Base-by-base conservation (phyloP, 352 stramenopile genomes). In the Halophytophthora batemanensis region DNA sequence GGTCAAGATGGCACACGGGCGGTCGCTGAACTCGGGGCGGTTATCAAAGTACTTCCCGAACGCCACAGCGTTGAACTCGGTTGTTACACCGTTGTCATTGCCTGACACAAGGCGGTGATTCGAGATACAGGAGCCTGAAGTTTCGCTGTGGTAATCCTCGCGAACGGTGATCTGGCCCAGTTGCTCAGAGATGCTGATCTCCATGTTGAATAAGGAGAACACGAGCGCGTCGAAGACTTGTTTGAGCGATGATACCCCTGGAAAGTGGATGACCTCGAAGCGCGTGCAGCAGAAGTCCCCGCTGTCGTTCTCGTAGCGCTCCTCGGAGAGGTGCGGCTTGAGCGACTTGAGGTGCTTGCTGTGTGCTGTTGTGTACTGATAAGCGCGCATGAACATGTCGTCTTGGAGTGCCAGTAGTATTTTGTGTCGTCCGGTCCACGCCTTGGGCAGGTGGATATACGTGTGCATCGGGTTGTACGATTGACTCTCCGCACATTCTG, bases 181-280 rank as follows among this genome's bases (percentile, higher is more conserved):
- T 10, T 53, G 55, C 35, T 81, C 71, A 1, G 71, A 77, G 53
- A 78, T 66, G 31, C 28, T 62, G 23, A 76, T 67, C 52, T 81
- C 71, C 17, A 75, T 55, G 42, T 74, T 76, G 29, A 46, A 38
- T 6, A 69, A 41, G 56, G 67, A 78, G 35, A 56, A 65, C 29
- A 49, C 49, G 14, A 72, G 64, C 8, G 65, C 56, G n/a, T 81
- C 67, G 34, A 67, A 73, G 12, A 81, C 59, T 11, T 67, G 54
- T 7, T 56, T 44, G 8, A 77, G 64, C 17, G 38, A 50, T 19
- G 45, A 17, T 3, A 55, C 46, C 23, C 43, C 59, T 2, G 46
- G 28, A 22, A 82, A 77, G 50, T 69, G 71, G 5, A 69, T 53
- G 21, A 33, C 45, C 7, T 13, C 39, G 28, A 43, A 49, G 11